phyloP scores from a whole-genome alignment of 805 yeast genomes.

The Metschnikowia borealis region DNA sequence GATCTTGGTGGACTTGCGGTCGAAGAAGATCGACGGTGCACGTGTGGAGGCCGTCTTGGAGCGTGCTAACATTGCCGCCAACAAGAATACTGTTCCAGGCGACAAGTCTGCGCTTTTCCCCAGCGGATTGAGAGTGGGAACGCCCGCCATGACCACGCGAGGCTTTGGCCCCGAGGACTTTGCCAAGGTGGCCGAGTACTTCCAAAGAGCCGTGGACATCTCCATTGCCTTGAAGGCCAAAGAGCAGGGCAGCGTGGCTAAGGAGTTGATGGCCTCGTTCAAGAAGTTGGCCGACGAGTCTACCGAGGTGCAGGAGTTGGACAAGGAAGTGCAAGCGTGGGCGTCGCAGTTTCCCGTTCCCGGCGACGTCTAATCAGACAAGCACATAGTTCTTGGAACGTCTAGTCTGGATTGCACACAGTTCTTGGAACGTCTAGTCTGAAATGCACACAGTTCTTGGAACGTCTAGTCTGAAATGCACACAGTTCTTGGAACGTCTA shows the following conservation, averaged over 20 bases:
- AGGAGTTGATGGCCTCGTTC: conserved; percentile 63
- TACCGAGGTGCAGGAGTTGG: conserved; percentile 55
- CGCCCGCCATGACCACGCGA: conserved; percentile 98
- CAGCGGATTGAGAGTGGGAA: conserved; percentile 93
- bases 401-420: too few species aligned
- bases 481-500: too few species aligned
- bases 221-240: conserved; percentile 57
- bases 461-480: too few species aligned
- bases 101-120: conserved; percentile 95
- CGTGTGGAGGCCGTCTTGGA: conserved; percentile 89
- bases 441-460: too few species aligned
- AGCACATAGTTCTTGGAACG: too few species aligned
- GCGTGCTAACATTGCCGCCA: conserved; percentile 87
- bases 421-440: too few species aligned
- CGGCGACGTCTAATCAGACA: conserved; percentile 48
- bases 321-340: conserved; percentile 67
- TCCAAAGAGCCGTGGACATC: conserved; percentile 72
- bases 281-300: conserved; percentile 64
- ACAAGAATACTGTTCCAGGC: conserved; percentile 95
- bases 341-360: conserved; percentile 82
- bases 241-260: conserved; percentile 55
- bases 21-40: conserved; percentile 87
- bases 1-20: conserved; percentile 78
- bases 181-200: conserved; percentile 71
- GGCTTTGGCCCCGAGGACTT: conserved; percentile 81